phyloP scores from a whole-genome alignment of 2,329 filamentous ascomycete genomes.

The Epichloe gansuensis region DNA sequence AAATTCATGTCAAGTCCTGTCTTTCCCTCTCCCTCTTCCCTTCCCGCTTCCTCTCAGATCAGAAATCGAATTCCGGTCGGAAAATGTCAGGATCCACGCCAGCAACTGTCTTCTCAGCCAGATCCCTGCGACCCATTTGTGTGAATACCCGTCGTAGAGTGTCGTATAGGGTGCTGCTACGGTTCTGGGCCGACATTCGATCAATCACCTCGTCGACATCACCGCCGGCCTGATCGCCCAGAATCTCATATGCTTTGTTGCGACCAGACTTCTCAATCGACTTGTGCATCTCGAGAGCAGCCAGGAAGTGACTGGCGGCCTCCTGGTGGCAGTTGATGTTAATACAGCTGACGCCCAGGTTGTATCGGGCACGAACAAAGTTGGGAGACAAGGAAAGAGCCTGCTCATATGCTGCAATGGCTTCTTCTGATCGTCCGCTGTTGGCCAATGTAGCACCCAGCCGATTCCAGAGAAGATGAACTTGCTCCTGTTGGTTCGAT shows the following conservation, averaged over 20 bases:
- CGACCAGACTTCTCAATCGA: conserved; percentile 77
- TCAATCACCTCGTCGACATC: conserved; percentile 61
- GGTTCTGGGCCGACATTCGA: conserved; percentile 84
- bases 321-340: conserved; percentile 93
- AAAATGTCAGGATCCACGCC: conserved; percentile 88
- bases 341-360: conserved; percentile 90
- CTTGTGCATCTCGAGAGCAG: conserved; percentile 90
- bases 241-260: conserved; percentile 70
- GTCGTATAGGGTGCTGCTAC: conserved; percentile 93
- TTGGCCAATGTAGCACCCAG: conserved; percentile 94
- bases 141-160: conserved; percentile 89
- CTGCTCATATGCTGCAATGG: conserved; percentile 91
- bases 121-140: conserved; percentile 81
- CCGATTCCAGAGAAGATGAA: conserved; percentile 94
- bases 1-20: too few species aligned
- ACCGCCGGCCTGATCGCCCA: conserved; percentile 39
- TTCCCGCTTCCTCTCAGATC: conserved; percentile 28
- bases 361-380: conserved; percentile 94
- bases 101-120: conserved; percentile 74
- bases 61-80: conserved; percentile 81
- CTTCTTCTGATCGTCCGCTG: conserved; percentile 83
- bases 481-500: conserved; percentile 71
- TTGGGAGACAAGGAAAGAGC: conserved; percentile 83
- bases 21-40: too few species aligned
- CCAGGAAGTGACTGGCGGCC: conserved; percentile 83